Evolutionary conservation across 2,329 filamentous ascomycete genomes (phyloP), one percentile per base, ranked within the genome.

Genomic region (Aspergillus versicolor): DNA sequence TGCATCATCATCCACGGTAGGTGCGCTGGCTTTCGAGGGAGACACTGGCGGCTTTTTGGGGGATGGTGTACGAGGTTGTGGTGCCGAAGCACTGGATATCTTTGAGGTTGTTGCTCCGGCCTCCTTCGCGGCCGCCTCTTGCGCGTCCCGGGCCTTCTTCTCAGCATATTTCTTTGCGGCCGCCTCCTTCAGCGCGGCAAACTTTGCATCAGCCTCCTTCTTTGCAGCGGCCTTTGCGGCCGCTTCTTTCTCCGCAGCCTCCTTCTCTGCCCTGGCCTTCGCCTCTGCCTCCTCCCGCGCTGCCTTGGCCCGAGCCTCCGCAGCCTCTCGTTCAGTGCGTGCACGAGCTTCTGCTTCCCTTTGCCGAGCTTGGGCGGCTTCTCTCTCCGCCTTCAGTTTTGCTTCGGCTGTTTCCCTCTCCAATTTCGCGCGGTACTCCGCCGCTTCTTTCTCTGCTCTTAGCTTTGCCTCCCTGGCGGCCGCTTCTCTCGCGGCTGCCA

Each of bases 231-330:
- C 72, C 56, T 73, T 73, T 49, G 68, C 67, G 7, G 70, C 70
- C 2, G 71, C 75, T 75, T 94, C 93, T 77, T 95, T 90, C 68
- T 94, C 89, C 2, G 70, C 68, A 89, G 71, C 70, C 38, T 72
- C 67, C 53, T 71, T 73, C 22, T 70, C 70, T 3, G 70, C 70
- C 42, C 65, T 70, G 22, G 69, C 70, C 56, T 72, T 73, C 19
- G 69, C 69, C 50, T 71, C 72, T 19, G 67, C 70, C 19, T 67
- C 70, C 42, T 70, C 64, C 17, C 43, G 52, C 45, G 61, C 61
- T 7, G 56, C 50, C 27, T 49, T 61, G 17, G 57, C 67, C 34
- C 59, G 62, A 8, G 66, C 67, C 46, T 70, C 66, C 4, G 65
- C 65, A 3, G 60, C 65, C 34, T 62, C 65, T 34, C 61, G 60